phyloP scores from a whole-genome alignment of 1,284 basidiomycete genomes.

The Tilletiaria anomala region DNA sequence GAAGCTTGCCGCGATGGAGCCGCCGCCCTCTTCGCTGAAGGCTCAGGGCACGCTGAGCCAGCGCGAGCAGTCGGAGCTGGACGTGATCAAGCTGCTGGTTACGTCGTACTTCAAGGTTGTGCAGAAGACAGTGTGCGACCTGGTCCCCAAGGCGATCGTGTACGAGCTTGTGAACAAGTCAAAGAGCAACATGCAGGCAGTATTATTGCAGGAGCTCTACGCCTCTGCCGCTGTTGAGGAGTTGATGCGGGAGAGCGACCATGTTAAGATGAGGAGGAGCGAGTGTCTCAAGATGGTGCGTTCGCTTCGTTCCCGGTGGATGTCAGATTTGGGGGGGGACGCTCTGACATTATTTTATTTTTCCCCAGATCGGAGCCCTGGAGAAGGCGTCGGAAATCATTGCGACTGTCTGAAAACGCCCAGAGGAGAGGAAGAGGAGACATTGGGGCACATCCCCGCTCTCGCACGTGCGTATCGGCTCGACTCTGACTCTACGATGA shows the following conservation, averaged over 20 bases:
- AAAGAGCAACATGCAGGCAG: slow-evolving; percentile 81
- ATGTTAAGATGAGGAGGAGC: slow-evolving; percentile 32
- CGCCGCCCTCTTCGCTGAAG: slow-evolving; percentile 73
- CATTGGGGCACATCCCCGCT: too few species aligned
- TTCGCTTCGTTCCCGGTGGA: too few species aligned
- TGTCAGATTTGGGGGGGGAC: not conserved
- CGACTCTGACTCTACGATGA: too few species aligned
- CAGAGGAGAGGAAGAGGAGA: too few species aligned
- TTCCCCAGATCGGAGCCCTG: slow-evolving; percentile 19
- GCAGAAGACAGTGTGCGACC: slow-evolving; percentile 98
- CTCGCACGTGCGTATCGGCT: too few species aligned
- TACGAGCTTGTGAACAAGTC: slow-evolving; percentile 79
- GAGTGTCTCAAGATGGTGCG: slow-evolving; percentile 39
- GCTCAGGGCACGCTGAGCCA: slow-evolving; percentile 87
- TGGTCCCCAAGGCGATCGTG: slow-evolving; percentile 88
- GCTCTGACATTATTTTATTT: not conserved
- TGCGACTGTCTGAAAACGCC: slow-evolving; percentile 37
- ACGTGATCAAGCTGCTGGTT: slow-evolving; percentile 71
- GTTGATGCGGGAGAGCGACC: slow-evolving; percentile 37
- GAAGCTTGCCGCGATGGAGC: slow-evolving; percentile 63
- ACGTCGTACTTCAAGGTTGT: slow-evolving; percentile 45
- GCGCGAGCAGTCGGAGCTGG: slow-evolving; percentile 93
- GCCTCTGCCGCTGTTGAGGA: slow-evolving; percentile 32
- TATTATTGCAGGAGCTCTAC: slow-evolving; percentile 50
- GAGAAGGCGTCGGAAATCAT: slow-evolving; percentile 36